These are phyloP conservation scores for Macrocybe gigantea DNA, from an alignment of 768 basidiomycete genomes.

Conservation along the genomic window DNA sequence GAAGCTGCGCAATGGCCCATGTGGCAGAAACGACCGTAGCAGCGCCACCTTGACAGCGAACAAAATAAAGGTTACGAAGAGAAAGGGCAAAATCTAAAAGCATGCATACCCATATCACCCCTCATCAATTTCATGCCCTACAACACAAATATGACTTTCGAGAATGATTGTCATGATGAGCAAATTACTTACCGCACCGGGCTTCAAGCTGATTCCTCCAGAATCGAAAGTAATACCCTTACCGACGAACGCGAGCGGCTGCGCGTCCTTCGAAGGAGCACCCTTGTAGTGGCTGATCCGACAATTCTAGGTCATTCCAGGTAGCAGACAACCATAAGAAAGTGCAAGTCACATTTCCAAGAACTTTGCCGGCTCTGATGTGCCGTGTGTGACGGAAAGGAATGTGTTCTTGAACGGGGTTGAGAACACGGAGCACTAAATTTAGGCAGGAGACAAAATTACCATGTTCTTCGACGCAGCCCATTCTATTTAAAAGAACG, in stretches of 20 bases:
- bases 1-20: conserved; percentile 74
- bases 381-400: conserved; percentile 82
- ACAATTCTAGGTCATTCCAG: neutral
- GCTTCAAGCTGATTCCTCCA: conserved; percentile 84
- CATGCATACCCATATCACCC: conserved; percentile 72
- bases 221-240: conserved; percentile 91
- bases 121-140: conserved; percentile 84
- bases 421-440: neutral
- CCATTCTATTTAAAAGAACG: conserved; percentile 47
- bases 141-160: neutral
- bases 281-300: conserved; percentile 73
- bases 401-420: conserved; percentile 58
- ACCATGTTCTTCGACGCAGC: conserved; percentile 83
- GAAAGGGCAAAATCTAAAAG: neutral
- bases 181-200: conserved; percentile 44
- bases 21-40: conserved; percentile 71
- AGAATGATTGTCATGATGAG: neutral
- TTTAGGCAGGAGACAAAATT: conserved; percentile 4
- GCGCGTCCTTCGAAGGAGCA: conserved; percentile 44
- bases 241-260: conserved; percentile 73
- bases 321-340: neutral
- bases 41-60: conserved; percentile 51
- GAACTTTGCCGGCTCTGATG: conserved; percentile 79
- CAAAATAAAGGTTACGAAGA: neutral
- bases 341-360: conserved; percentile 61